Conservation (phyloP, 2,329 filamentous ascomycete genomes). For the Neurospora sp. region DNA sequence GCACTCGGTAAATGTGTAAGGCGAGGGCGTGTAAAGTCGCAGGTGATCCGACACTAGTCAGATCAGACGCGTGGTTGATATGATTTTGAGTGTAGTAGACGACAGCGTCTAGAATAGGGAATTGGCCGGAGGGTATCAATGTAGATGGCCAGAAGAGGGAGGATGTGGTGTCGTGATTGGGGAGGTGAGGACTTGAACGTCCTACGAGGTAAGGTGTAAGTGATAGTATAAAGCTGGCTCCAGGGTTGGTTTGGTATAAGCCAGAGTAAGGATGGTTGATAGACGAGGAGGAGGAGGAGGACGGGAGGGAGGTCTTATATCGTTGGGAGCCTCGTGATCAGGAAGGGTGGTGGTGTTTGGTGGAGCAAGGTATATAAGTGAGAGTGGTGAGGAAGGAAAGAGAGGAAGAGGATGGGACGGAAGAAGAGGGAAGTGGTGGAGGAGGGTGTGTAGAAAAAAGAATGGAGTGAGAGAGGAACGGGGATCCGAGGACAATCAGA, state of each 20-base stretch:
- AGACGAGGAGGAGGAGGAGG: background rate
- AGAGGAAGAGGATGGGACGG: conserved; percentile 6
- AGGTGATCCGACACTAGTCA: conserved; percentile 16
- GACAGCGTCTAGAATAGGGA: background rate
- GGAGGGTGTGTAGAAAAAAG: conserved; percentile 5
- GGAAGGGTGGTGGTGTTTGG: background rate
- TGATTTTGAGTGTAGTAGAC: background rate
- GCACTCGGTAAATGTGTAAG: conserved; percentile 20
- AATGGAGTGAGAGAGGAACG: conserved; percentile 4
- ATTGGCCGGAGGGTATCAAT: background rate
- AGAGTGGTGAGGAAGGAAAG: conserved; percentile 2
- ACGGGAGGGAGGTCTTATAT: background rate
- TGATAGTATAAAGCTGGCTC: background rate
- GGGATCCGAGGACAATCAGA: conserved; percentile 9
- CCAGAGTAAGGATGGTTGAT: background rate
- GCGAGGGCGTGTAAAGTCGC: conserved; percentile 18
- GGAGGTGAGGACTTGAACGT: background rate
- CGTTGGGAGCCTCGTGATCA: background rate
- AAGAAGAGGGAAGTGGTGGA: conserved; percentile 4
- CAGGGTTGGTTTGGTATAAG: background rate
- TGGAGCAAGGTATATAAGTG: conserved; percentile 2
- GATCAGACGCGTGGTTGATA: conserved; percentile 10
- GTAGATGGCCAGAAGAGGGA: background rate
- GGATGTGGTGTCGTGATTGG: background rate
- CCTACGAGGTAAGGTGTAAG: background rate